Base-by-base conservation (phyloP, 148 eudicot genomes). In the Dianthus caryophyllus region DNA sequence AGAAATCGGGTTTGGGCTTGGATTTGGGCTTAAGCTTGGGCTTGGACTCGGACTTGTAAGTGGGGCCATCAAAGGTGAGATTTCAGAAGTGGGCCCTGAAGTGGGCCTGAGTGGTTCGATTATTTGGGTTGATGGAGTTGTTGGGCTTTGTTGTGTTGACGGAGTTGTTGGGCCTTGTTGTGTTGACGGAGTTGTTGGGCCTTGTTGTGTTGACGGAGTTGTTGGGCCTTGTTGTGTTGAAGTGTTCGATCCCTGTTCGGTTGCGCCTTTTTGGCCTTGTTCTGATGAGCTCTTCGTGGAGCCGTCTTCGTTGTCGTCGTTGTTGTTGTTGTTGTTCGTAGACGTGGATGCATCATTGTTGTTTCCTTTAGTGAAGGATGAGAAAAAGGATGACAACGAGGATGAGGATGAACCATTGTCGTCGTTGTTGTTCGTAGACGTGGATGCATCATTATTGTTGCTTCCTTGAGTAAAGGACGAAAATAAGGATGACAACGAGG, bases 301-400 rank as follows among this genome's bases (percentile, higher is more conserved):
- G 0, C 57, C 46, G n/a, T 20, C 36, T 64, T 44, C 44, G 22
- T 20, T 36, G 2, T 8, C 65, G 9, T 12, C 11, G 9, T 15
- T 61, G 38, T 33, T 33, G 38, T 33, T 33, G 38, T 33, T 33
- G 38, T 33, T 33, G 38, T 2, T 33, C 4, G 38, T 38, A 9
- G 64, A 61, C 11, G 39, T 20, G 64, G 64, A 61, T 36, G 64
- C 48, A 61, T 61, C 64, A n/a, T 39, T 39, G 30, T 61, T 39
- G 49, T 20, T 39, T 11, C 29, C 43, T 58, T 58, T 36, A 31
- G 33, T 15, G 5, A 46, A 18, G 0, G 24, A 27, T 22, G 44
- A 18, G 0, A 21, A 13, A 10, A 7, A 24, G 0, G 71, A 54
- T 10, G 70, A 67, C 2, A 48, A 47, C 5, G 18, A 22, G 5